Percentiles rank a stretch among this genome's conserved stretches.
Conservation (phyloP, 139 green algal genomes). For the Yamagishiella unicocca region DNA sequence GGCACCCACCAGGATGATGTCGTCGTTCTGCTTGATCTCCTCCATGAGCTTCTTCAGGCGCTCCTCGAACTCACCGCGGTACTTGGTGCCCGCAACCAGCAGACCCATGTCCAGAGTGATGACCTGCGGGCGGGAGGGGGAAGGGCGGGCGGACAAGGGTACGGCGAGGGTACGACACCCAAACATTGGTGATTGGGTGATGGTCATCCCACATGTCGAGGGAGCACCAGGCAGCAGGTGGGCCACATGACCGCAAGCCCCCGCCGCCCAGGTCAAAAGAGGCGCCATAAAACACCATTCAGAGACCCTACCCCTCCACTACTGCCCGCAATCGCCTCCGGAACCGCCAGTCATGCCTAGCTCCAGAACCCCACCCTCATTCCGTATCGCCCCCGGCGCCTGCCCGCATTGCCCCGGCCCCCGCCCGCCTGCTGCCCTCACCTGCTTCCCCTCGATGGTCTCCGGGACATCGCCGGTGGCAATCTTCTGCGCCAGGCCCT, state of each 20-base stretch:
- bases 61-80: slow-evolving; percentile 99
- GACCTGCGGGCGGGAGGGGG: slow-evolving; percentile 73
- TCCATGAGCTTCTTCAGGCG: slow-evolving; percentile 99
- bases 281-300: too few species aligned
- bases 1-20: slow-evolving; percentile 96
- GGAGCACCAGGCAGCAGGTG: too few species aligned
- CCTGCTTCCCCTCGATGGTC: slow-evolving; percentile 99
- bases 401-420: too few species aligned
- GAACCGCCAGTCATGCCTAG: too few species aligned
- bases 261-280: neutral
- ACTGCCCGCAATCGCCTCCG: too few species aligned
- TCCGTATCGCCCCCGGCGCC: too few species aligned
- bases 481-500: slow-evolving; percentile 98
- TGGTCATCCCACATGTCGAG: too few species aligned
- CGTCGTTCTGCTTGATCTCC: slow-evolving; percentile 99
- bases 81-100: slow-evolving; percentile 99
- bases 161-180: too few species aligned
- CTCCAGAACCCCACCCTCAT: too few species aligned
- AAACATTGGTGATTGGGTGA: too few species aligned
- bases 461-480: slow-evolving; percentile 95
- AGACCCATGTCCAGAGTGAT: slow-evolving; percentile 99
- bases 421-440: slow-evolving; percentile 33
- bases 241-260: too few species aligned
- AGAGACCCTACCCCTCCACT: too few species aligned
- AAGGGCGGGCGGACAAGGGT: neutral